Percentiles rank a stretch among this genome's conserved stretches.
phyloP scores from a whole-genome alignment of 2,329 filamentous ascomycete species.

The Aspergillus quadrilineatus region DNA sequence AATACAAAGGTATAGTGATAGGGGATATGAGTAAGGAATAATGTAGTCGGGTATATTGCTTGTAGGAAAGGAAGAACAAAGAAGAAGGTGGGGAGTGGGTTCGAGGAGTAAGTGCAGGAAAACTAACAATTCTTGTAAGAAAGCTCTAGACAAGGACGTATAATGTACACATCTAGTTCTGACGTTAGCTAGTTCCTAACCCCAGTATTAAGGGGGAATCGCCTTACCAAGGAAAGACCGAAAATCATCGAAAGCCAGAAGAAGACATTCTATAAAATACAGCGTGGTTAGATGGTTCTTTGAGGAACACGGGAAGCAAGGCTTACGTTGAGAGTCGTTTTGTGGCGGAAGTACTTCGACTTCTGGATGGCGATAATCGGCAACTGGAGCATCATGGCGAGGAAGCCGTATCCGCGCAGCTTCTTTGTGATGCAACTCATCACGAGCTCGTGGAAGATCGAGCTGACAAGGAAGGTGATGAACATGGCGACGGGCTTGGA shows the following conservation, averaged over 20 bases:
- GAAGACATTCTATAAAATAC: conserved; percentile 62
- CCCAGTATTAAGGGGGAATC: background rate
- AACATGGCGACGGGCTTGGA: conserved; percentile 76
- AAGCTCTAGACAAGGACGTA: conserved; percentile 56
- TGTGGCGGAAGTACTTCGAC: conserved; percentile 70
- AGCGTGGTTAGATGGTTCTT: background rate
- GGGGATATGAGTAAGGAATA: background rate
- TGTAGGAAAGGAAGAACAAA: background rate
- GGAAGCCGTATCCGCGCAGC: conserved; percentile 86
- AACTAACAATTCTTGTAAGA: background rate
- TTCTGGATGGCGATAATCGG: conserved; percentile 92
- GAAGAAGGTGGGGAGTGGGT: background rate
- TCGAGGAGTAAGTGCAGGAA: background rate
- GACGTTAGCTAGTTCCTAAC: conserved; percentile 1
- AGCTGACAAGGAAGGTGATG: conserved; percentile 88
- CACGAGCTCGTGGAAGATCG: conserved; percentile 87
- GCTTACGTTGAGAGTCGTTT: conserved; percentile 70
- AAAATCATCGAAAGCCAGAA: conserved; percentile 94
- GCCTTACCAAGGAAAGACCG: conserved; percentile 73
- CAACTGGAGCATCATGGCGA: conserved; percentile 94
- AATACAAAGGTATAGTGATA: background rate
- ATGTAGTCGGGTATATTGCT: conserved; percentile 8
- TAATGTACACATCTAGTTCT: conserved; percentile 56
- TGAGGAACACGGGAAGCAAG: background rate
- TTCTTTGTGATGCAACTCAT: conserved; percentile 99